Conservation (phyloP, 108 stramenopile genomes). For the Pseudonitzschia delicatissima region DNA sequence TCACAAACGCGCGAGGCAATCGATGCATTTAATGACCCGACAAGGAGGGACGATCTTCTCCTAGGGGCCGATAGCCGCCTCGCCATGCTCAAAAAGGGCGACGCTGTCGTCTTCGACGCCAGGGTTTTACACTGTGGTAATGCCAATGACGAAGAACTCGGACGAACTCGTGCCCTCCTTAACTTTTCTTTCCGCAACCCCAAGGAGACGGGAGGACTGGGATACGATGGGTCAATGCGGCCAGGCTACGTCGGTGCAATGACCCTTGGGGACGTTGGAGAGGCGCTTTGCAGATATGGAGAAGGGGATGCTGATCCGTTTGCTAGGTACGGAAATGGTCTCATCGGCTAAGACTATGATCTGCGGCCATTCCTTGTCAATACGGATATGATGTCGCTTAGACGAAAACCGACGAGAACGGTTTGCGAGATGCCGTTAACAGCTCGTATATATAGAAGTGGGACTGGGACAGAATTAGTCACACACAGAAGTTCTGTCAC, state of each 20-base stretch:
- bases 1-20: constrained; percentile 31
- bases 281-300: too few species aligned
- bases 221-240: constrained; percentile 50
- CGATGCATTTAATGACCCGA: constrained; percentile 20
- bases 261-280: constrained; percentile 41
- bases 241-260: constrained; percentile 43
- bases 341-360: too few species aligned
- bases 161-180: constrained; percentile 39
- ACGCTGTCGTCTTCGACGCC: constrained; percentile 54
- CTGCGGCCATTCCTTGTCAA: too few species aligned
- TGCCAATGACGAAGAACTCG: constrained; percentile 37
- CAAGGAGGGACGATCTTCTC: constrained; percentile 27
- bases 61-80: constrained; percentile 15
- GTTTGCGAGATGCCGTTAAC: too few species aligned
- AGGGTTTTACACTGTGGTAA: constrained; percentile 48
- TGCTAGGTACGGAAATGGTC: too few species aligned
- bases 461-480: too few species aligned
- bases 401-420: too few species aligned
- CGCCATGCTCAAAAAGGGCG: constrained; percentile 39
- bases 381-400: too few species aligned
- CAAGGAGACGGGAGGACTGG: constrained; percentile 34
- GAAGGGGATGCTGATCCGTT: too few species aligned
- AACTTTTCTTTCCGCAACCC: constrained; percentile 62
- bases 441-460: too few species aligned
- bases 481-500: too few species aligned